These are phyloP conservation scores for Auxenochlorella pyrenoidosa DNA, from an alignment of 139 green algal genomes.

Conservation along the genomic window DNA sequence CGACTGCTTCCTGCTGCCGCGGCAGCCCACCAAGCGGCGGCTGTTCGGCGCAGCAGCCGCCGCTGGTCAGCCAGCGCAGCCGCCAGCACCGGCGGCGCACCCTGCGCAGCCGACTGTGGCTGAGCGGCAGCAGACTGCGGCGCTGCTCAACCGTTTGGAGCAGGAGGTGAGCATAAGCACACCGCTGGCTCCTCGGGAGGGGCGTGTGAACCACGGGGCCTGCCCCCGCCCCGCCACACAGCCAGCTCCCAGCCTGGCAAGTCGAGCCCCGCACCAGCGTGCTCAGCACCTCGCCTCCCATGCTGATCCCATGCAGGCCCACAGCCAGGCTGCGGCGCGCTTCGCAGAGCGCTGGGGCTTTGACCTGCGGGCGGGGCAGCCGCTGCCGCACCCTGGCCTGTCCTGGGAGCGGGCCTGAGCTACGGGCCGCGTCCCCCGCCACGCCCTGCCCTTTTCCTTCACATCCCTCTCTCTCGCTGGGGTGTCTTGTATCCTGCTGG, in stretches of 20 bases:
- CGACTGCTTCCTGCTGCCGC: neutral
- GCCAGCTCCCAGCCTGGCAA: neutral
- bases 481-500: neutral
- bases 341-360: constrained; percentile 27
- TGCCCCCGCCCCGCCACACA: neutral
- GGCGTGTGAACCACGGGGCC: too few species aligned
- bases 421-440: too few species aligned
- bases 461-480: neutral
- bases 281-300: too few species aligned
- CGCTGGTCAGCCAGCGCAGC: neutral
- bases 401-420: neutral
- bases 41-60: neutral
- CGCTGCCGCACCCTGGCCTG: neutral
- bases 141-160: neutral
- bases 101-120: neutral
- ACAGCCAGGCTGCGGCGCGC: neutral
- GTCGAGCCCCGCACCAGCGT: too few species aligned
- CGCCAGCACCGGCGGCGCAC: neutral
- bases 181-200: too few species aligned
- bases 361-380: neutral
- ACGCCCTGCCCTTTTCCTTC: too few species aligned
- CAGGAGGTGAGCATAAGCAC: neutral
- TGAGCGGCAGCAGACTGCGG: neutral
- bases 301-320: neutral
- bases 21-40: neutral